Base-by-base conservation (phyloP, 805 yeast species). In the Yarrowia porcina region DNA sequence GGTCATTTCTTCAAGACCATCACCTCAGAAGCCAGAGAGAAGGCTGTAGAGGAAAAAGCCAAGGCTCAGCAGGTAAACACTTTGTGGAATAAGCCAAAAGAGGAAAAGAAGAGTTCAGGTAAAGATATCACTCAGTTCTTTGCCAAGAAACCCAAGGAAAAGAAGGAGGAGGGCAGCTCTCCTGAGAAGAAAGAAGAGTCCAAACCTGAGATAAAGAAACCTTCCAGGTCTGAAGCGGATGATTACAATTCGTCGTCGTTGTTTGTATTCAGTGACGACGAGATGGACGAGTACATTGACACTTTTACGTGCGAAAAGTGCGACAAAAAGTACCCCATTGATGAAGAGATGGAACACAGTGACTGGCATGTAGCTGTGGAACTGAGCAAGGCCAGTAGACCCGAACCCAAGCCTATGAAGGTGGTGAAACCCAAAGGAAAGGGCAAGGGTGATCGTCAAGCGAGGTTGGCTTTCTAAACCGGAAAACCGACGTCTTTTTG, bases 281-380 rank as follows among this genome's bases (percentile, higher is more conserved):
- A 59, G n/a, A 33, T 35, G 41, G 44, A 42, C 36, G 63, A 42
- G 13, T 32, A 59, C 54, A 56, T 39, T 27, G 52, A 44, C 32
- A 32, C 44, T 3, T 42, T 59, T n/a, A 57, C 45, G 7, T 77
- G 80, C 35, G 67, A 65, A 1, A 64, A 67, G 23, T 77, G 80
- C 60, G 56, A 64, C 7, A 52, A 59, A 21, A 17, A 28, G 2
- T 62, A 76, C n/a, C 35, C 63, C 0, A 11, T 39, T 0, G 64
- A 45, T 1, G 65, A 69, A 4, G 54, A 64, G 20, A 67, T 62
- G 8, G 79, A 77, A 56, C 80, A 77, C 63, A 62, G 61, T 11
- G 80, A 77, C 61, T 77, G 77, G 76, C 80, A 77, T 45, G 70
- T 71, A 61, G 80, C 80, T 6, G 65, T 64, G 52, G 66, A 67